Base-by-base conservation (phyloP, 768 basidiomycete species). In the Suillus cothurnatus region DNA sequence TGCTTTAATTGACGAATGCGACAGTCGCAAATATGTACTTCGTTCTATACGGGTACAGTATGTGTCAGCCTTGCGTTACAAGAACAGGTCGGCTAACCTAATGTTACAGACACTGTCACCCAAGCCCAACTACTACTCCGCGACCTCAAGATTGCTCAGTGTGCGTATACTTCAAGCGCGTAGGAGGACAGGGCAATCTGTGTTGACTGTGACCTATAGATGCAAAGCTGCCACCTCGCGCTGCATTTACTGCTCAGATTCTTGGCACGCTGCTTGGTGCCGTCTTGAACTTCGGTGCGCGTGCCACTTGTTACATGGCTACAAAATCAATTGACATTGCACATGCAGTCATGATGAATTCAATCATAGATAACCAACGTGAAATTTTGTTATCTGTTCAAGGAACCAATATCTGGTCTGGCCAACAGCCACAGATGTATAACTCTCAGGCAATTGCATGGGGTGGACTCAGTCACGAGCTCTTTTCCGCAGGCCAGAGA, bases 341-440 rank as follows among this genome's bases (percentile, higher is more conserved):
- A 8, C 36, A 57, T 85, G 84, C 83, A 57, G 86, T 92, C 65
- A 89, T 86, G 85, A 73, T 83, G 86, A 80, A 67, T 72, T 76
- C 74, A 7, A 67, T 79, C 41, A 75, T 78, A 31, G 70, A 69
- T 23, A 74, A 82, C 1, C 87, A 88, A 68, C 83, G 85, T 12
- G 83, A 87, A 34, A 76, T 86, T 36, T 74, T 90, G 2, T 73
- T 86, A 4, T 74, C 77, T 61, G 83, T 86, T 0, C 74, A 74
- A 5, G 88, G 88, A 32, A 87, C 84, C 3, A 88, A 88, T 61
- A 80, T 89, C 50, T 90, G 88, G 87, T 82, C 81, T 65, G 86
- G 86, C 0, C 84, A 87, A 70, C 72, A 76, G 2, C 71, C 80
- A 0, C 87, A 88, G 70, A 79, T 76, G 63, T 69, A 85, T 66